phyloP scores from a whole-genome alignment of 208 protist species.

The Leishmania braziliensis region DNA sequence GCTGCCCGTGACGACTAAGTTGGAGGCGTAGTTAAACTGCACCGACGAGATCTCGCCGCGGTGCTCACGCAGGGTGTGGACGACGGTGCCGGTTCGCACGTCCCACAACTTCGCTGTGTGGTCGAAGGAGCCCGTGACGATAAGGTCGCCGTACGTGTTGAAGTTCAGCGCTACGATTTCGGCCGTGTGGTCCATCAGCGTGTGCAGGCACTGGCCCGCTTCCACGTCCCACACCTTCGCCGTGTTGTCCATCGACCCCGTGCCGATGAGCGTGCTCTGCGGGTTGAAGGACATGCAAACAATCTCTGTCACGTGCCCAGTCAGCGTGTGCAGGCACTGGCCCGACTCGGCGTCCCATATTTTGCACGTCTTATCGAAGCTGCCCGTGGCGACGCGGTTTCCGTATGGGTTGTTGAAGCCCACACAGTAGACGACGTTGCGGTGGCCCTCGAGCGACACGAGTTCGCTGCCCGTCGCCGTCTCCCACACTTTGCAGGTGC shows the following conservation, averaged over 20 bases:
- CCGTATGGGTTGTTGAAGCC: conserved; percentile 97
- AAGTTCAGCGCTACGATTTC: conserved; percentile 95
- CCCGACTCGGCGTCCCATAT: conserved; percentile 93
- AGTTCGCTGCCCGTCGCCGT: conserved; percentile 93
- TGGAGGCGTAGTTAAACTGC: conserved; percentile 94
- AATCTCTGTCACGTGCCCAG: conserved; percentile 95
- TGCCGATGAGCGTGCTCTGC: conserved; percentile 89
- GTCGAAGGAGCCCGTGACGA: conserved; percentile 96
- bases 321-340: conserved; percentile 89
- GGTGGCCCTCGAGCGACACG: conserved; percentile 93
- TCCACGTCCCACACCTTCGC: conserved; percentile 95
- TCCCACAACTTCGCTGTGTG: conserved; percentile 95
- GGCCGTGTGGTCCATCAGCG: conserved; percentile 92
- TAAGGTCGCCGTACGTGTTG: conserved; percentile 86
- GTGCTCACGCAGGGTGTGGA: conserved; percentile 93
- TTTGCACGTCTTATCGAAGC: conserved; percentile 97
- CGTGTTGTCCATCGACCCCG: conserved; percentile 96
- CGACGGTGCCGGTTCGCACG: conserved; percentile 78
- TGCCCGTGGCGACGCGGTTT: conserved; percentile 94
- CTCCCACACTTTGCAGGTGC: conserved; percentile 96
- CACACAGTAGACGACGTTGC: conserved; percentile 96
- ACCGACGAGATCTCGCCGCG: conserved; percentile 93
- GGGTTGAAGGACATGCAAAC: conserved; percentile 96
- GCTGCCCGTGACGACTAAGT: conserved; percentile 90
- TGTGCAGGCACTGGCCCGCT: conserved; percentile 88